These are phyloP conservation scores for Xylaria longipes DNA, from an alignment of 495 filamentous ascomycete genomes.

Conservation along the genomic window DNA sequence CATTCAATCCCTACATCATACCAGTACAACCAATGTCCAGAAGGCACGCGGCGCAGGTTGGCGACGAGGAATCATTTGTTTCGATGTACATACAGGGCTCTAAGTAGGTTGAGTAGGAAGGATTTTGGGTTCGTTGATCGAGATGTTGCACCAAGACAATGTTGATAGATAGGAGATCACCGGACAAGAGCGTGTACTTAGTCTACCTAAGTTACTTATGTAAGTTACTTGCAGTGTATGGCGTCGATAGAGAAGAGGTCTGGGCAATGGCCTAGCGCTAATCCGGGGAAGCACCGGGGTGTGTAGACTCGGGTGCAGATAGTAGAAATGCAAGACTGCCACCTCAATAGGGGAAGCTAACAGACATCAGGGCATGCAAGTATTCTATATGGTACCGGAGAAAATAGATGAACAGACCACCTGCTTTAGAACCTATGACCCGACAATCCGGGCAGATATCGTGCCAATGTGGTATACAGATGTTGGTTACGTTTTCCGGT, in stretches of 20 bases:
- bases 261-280: not conserved
- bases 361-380: not conserved
- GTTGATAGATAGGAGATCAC: not conserved
- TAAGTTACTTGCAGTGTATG: not conserved
- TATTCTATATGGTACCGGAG: not conserved
- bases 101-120: not conserved
- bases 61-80: not conserved
- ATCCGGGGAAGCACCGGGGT: slow-evolving; percentile 17
- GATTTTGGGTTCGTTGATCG: not conserved
- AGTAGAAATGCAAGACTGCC: not conserved
- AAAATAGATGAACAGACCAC: slow-evolving; percentile 8
- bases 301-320: slow-evolving; percentile 3
- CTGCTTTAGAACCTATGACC: not conserved
- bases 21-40: not conserved
- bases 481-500: not conserved
- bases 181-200: not conserved
- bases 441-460: slow-evolving; percentile 18
- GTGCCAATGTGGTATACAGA: not conserved
- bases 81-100: not conserved
- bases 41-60: slow-evolving; percentile 4
- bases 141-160: not conserved
- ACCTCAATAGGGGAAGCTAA: not conserved
- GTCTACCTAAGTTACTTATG: no score
- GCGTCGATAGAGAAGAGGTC: not conserved
- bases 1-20: not conserved